Evolutionary conservation across 108 stramenopile genomes (phyloP).

Genomic region (Hondaea fermentalgiana): DNA sequence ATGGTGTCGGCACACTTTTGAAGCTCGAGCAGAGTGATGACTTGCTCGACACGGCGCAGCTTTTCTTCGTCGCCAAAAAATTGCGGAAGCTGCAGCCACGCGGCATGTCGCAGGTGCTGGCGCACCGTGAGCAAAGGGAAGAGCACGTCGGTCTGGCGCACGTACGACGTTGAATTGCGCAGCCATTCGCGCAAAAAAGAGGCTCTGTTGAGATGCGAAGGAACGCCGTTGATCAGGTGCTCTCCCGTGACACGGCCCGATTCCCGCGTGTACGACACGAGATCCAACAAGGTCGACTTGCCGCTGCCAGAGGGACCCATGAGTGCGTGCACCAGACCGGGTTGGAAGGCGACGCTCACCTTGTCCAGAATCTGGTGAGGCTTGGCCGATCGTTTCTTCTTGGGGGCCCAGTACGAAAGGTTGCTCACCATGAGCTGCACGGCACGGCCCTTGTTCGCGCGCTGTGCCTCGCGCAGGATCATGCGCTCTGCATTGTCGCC

Average conservation of each 20-base stretch:
- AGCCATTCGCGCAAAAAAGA: not conserved
- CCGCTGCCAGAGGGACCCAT: not conserved
- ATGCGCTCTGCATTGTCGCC: not conserved
- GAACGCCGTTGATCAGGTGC: not conserved
- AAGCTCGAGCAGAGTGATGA: not conserved
- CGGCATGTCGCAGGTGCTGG: conserved; percentile 1
- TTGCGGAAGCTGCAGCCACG: conserved; percentile 1
- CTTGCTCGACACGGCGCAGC: not conserved
- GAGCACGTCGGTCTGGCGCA: not conserved
- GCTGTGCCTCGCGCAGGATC: not conserved
- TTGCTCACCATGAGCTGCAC: not conserved
- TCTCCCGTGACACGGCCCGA: not conserved
- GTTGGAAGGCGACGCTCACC: not conserved
- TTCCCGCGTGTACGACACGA: not conserved
- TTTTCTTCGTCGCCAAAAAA: not conserved
- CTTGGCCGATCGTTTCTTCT: not conserved
- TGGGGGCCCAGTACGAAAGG: not conserved
- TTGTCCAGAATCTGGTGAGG: not conserved
- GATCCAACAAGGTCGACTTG: not conserved
- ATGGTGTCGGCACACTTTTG: not conserved
- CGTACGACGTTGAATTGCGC: not conserved
- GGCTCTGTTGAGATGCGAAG: not conserved
- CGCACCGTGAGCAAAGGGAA: not conserved
- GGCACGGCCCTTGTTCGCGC: not conserved
- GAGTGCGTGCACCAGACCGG: not conserved